These are phyloP conservation scores for Microcera coccophila DNA, from an alignment of 2,329 filamentous ascomycete genomes.

Conservation along the genomic window DNA sequence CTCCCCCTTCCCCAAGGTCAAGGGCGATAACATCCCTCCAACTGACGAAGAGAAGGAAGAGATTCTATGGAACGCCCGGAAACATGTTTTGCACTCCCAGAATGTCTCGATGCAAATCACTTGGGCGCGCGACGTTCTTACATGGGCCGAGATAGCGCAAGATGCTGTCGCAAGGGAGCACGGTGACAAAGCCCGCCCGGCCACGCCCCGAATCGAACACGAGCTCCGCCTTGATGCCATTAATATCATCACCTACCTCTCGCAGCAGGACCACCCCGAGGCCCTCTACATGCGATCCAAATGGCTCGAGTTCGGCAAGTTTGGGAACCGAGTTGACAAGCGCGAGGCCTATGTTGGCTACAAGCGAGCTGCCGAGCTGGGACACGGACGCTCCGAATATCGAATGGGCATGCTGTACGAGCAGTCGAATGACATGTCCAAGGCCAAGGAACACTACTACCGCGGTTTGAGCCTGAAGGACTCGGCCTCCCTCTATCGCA, in stretches of 20 bases:
- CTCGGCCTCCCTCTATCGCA: conserved; percentile 78
- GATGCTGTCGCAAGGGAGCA: conserved; percentile 69
- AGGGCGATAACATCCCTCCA: conserved; percentile 83
- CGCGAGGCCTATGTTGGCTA: conserved; percentile 91
- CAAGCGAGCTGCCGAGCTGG: conserved; percentile 76
- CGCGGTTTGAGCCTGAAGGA: conserved; percentile 75
- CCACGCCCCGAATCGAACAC: conserved; percentile 83
- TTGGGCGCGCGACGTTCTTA: conserved; percentile 90
- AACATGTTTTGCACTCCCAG: conserved; percentile 83
- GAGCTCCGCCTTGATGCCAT: conserved; percentile 83
- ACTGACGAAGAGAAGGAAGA: conserved; percentile 93
- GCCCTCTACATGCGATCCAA: conserved; percentile 92
- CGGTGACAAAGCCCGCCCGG: conserved; percentile 53
- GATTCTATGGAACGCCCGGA: conserved; percentile 77
- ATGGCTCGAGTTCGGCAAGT: conserved; percentile 98
- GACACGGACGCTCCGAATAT: conserved; percentile 87
- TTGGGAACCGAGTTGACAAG: conserved; percentile 84
- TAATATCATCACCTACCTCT: conserved; percentile 86
- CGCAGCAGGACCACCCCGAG: conserved; percentile 87
- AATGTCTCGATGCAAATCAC: conserved; percentile 95
- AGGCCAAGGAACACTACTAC: conserved; percentile 88
- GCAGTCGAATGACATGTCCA: conserved; percentile 85
- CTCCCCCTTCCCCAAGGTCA: conserved; percentile 85
- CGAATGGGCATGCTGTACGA: conserved; percentile 98
- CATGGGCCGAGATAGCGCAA: conserved; percentile 79